phyloP scores from a whole-genome alignment of 1,139 yeast species.

The Blastobotrys indianensis region DNA sequence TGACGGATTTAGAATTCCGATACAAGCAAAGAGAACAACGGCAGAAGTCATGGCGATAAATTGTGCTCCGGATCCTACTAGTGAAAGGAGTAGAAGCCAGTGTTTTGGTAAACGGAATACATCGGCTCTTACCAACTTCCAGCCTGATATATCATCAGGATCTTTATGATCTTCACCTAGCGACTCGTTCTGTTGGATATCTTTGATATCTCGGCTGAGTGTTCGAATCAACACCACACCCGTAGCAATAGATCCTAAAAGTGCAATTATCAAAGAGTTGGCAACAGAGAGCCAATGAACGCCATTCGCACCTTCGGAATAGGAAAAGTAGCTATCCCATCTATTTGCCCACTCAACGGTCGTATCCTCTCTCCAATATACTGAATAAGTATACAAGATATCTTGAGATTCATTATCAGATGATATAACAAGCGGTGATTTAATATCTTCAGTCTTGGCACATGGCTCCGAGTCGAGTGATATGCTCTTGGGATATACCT shows the following conservation, averaged over 20 bases:
- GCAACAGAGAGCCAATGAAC: slow-evolving; percentile 70
- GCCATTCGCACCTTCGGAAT: slow-evolving; percentile 44
- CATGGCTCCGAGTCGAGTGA: slow-evolving; percentile 37
- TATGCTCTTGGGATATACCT: slow-evolving; percentile 82
- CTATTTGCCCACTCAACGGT: slow-evolving; percentile 61
- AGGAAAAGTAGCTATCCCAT: slow-evolving; percentile 67
- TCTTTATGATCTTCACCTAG: slow-evolving; percentile 25
- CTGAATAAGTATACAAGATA: slow-evolving; percentile 78
- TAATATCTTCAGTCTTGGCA: slow-evolving; percentile 24
- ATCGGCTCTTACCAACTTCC: slow-evolving; percentile 53
- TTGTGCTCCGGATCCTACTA: slow-evolving; percentile 74
- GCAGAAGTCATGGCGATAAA: slow-evolving; percentile 58
- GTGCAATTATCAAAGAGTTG: slow-evolving; percentile 57
- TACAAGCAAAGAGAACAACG: slow-evolving; percentile 52
- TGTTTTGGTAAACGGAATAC: slow-evolving; percentile 49
- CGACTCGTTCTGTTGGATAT: slow-evolving; percentile 27
- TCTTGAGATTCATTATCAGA: slow-evolving; percentile 31
- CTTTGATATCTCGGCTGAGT: slow-evolving; percentile 40
- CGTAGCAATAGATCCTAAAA: slow-evolving; percentile 53
- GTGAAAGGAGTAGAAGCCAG: slow-evolving; percentile 45
- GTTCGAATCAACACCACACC: slow-evolving; percentile 57
- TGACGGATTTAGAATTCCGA: slow-evolving; percentile 51
- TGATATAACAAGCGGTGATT: slow-evolving; percentile 23
- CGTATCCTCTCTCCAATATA: slow-evolving; percentile 82
- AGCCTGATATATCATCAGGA: slow-evolving; percentile 36